These are phyloP conservation scores for Pleoardoris graminearum DNA, from an alignment of 2,329 filamentous ascomycete species.

Conservation along the genomic window DNA sequence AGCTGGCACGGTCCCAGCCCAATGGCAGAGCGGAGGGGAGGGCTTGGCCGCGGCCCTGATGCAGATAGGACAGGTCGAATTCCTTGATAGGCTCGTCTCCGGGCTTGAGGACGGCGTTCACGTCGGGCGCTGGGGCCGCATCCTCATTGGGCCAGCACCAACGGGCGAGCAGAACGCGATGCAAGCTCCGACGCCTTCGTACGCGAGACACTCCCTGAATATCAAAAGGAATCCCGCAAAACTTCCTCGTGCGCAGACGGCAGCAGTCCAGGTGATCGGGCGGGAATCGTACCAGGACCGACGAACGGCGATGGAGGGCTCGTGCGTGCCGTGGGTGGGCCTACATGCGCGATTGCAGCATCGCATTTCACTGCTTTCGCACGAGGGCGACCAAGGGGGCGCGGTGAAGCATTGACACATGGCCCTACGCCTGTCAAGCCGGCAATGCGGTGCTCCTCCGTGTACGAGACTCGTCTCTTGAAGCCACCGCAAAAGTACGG, in stretches of 20 bases:
- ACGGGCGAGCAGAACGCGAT: neutral
- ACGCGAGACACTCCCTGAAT: neutral
- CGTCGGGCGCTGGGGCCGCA: conserved; percentile 19
- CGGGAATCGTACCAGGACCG: neutral
- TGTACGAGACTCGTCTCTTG: conserved; percentile 1
- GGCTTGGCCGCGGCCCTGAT: conserved; percentile 26
- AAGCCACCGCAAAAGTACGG: neutral
- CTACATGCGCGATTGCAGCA: too few species aligned
- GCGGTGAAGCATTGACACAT: too few species aligned
- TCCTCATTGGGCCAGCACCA: conserved; percentile 23
- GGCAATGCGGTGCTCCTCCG: neutral
- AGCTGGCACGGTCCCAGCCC: conserved; percentile 25
- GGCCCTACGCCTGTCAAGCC: neutral
- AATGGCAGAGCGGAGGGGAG: conserved; percentile 24
- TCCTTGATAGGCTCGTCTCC: conserved; percentile 34
- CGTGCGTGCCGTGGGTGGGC: neutral
- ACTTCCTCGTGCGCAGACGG: neutral
- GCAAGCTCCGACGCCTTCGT: conserved; percentile 1
- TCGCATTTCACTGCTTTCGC: too few species aligned
- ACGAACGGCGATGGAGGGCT: neutral
- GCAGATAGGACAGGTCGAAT: conserved; percentile 26
- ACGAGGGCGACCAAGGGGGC: too few species aligned
- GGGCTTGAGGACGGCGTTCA: conserved; percentile 14
- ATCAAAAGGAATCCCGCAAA: neutral
- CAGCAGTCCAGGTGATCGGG: neutral